These are phyloP conservation scores for Pseudogymnoascus verrucosus DNA, from an alignment of 2,329 filamentous ascomycete species.

Conservation along the genomic window DNA sequence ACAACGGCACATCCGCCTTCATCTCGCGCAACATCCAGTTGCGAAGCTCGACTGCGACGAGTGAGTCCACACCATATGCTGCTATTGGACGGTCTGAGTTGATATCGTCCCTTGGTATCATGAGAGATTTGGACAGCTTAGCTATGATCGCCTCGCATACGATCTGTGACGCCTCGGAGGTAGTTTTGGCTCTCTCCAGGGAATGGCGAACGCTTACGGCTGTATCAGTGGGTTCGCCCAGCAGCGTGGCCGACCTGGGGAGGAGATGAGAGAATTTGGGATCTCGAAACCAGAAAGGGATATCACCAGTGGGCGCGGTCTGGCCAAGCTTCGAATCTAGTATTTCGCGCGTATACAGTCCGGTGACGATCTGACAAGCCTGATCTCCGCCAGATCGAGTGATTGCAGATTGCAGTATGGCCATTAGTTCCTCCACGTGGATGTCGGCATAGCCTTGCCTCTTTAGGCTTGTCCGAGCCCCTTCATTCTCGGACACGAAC, in stretches of 20 bases:
- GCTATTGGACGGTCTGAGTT: not conserved
- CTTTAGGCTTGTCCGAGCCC: constrained; percentile 3
- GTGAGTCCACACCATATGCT: constrained; percentile 16
- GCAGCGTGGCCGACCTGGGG: constrained; percentile 9
- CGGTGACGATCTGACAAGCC: not conserved
- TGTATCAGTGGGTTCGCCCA: not conserved
- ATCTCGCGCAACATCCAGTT: constrained; percentile 14
- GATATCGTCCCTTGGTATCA: not conserved
- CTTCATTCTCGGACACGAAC: constrained; percentile 15
- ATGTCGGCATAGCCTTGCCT: constrained; percentile 12
- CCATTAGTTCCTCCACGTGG: constrained; percentile 21
- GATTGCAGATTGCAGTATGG: constrained; percentile 20
- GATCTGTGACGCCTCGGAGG: not conserved
- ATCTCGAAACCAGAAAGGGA: constrained; percentile 16
- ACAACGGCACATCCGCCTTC: not conserved
- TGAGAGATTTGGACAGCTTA: not conserved
- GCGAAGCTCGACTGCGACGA: constrained; percentile 17
- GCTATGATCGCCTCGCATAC: not conserved
- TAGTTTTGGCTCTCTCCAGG: not conserved
- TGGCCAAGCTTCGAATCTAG: not conserved
- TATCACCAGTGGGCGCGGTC: constrained; percentile 14
- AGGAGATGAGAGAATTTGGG: not conserved
- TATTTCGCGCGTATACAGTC: not conserved
- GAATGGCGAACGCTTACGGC: constrained; percentile 6
- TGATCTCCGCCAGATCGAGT: constrained; percentile 15